A percentile compares a stretch with the other conserved stretches of the same genome.
Evolutionary conservation across 2,329 filamentous ascomycete genomes (phyloP).

Genomic region (Fusarium robinianum): DNA sequence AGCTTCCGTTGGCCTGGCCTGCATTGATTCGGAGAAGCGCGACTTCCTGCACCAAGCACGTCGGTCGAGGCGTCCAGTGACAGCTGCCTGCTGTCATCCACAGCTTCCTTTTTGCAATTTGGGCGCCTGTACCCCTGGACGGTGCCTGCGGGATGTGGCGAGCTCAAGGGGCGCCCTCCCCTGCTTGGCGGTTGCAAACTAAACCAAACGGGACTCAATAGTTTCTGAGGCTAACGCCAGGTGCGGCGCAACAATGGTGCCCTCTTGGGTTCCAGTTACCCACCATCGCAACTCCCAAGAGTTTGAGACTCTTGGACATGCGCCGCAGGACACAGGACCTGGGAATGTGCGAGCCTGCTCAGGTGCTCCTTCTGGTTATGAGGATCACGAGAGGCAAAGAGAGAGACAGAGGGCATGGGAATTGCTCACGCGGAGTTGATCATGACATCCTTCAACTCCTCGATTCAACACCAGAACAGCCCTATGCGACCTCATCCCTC

Average conservation of each 20-base stretch:
- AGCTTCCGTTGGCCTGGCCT: slow-evolving; percentile 1
- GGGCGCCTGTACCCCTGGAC: slow-evolving; percentile 3
- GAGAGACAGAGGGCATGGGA: too few species aligned
- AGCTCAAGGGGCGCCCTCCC: slow-evolving; percentile 10
- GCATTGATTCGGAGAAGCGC: slow-evolving; percentile 2
- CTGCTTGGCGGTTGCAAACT: slow-evolving; percentile 7
- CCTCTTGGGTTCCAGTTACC: too few species aligned
- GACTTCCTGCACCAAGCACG: slow-evolving; percentile 6
- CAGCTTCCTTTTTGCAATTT: slow-evolving; percentile 15
- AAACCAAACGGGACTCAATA: slow-evolving; percentile 25
- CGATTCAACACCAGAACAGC: not conserved
- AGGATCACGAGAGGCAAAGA: too few species aligned
- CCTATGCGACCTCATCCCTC: slow-evolving; percentile 4
- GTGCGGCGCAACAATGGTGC: slow-evolving; percentile 8
- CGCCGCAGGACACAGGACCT: too few species aligned
- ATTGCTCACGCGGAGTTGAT: too few species aligned
- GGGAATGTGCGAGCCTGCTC: too few species aligned
- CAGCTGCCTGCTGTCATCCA: not conserved
- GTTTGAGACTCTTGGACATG: too few species aligned
- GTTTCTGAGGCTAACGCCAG: slow-evolving; percentile 27
- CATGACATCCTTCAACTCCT: too few species aligned
- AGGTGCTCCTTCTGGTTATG: too few species aligned
- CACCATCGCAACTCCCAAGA: not conserved
- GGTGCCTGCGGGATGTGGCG: slow-evolving; percentile 16
- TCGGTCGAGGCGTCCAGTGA: slow-evolving; percentile 22